phyloP scores from a whole-genome alignment of 768 basidiomycete species.

The Porphyrellus cyaneotinctus region DNA sequence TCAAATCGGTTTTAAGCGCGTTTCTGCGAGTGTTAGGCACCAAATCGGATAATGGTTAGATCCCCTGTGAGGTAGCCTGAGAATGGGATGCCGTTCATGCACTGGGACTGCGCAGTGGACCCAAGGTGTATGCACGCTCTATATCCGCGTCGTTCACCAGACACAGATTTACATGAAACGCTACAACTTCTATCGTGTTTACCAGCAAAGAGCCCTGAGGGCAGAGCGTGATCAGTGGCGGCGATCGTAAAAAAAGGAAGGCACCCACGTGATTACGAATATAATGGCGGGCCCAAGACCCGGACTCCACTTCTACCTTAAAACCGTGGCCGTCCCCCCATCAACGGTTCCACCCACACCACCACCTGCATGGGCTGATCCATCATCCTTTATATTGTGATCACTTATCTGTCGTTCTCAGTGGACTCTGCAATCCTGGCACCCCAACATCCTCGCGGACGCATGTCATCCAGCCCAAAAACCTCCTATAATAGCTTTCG shows the following conservation, averaged over 20 bases:
- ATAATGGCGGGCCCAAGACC: slow-evolving; percentile 2
- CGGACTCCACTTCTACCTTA: slow-evolving; percentile 5
- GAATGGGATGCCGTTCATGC: too few species aligned
- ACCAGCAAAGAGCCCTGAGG: not conserved
- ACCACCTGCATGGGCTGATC: slow-evolving; percentile 17
- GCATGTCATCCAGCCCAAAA: slow-evolving; percentile 15
- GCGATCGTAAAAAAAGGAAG: not conserved
- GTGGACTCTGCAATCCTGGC: slow-evolving; percentile 16
- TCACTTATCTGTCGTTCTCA: not conserved
- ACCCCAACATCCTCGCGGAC: slow-evolving; percentile 17
- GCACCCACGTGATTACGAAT: slow-evolving; percentile 8
- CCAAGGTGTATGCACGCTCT: slow-evolving; percentile 3
- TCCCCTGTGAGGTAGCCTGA: too few species aligned
- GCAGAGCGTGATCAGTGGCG: not conserved
- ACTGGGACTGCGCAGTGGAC: too few species aligned
- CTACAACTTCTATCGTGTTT: not conserved
- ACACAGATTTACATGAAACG: not conserved
- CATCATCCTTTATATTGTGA: not conserved
- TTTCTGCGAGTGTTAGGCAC: too few species aligned
- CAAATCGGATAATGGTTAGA: too few species aligned
- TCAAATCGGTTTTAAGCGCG: too few species aligned
- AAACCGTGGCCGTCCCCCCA: not conserved
- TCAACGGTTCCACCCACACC: not conserved
- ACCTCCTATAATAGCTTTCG: slow-evolving; percentile 4
- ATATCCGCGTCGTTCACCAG: slow-evolving; percentile 14